Conservation (phyloP, 441 rosid species). For the Eruca vesicaria region DNA sequence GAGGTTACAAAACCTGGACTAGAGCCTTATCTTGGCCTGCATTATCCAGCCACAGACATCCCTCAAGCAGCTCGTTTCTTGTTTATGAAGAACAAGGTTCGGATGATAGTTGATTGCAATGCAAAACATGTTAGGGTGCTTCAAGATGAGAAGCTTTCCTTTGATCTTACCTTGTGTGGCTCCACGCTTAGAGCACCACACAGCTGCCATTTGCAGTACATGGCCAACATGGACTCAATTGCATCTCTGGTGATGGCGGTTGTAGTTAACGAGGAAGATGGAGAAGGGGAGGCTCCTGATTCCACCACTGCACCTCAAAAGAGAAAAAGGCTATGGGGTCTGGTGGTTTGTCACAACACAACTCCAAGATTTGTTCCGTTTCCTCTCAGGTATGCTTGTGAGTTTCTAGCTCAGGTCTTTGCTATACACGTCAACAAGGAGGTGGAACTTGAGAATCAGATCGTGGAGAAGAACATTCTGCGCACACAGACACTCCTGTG, state of each 20-base stretch:
- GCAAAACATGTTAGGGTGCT: conserved; percentile 85
- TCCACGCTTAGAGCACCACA: conserved; percentile 94
- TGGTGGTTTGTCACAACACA: conserved; percentile 90
- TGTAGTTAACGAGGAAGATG: conserved; percentile 82
- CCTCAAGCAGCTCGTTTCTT: conserved; percentile 96
- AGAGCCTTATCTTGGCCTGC: conserved; percentile 92
- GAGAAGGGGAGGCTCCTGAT: conserved; percentile 47
- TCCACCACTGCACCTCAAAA: conserved; percentile 49
- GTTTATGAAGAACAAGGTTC: conserved; percentile 91
- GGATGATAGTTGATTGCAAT: conserved; percentile 89
- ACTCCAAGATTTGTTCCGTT: conserved; percentile 91
- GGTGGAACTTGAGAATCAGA: conserved; percentile 82
- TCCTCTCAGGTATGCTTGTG: conserved; percentile 97
- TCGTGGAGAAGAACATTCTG: conserved; percentile 82
- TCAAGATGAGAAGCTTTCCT: conserved; percentile 86
- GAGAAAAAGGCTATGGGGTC: conserved; percentile 92
- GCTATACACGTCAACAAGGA: conserved; percentile 95
- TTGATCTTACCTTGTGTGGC: conserved; percentile 85
- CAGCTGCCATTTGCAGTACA: conserved; percentile 86
- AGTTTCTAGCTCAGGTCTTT: conserved; percentile 92
- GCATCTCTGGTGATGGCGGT: conserved; percentile 97
- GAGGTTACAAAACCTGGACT: conserved; percentile 84
- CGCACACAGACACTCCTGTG: conserved; percentile 93
- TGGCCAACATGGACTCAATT: conserved; percentile 92
- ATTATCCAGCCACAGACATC: conserved; percentile 96